These are phyloP conservation scores for Zoysia japonica DNA, from an alignment of 176 grass and related monocot species.

Conservation along the genomic window DNA sequence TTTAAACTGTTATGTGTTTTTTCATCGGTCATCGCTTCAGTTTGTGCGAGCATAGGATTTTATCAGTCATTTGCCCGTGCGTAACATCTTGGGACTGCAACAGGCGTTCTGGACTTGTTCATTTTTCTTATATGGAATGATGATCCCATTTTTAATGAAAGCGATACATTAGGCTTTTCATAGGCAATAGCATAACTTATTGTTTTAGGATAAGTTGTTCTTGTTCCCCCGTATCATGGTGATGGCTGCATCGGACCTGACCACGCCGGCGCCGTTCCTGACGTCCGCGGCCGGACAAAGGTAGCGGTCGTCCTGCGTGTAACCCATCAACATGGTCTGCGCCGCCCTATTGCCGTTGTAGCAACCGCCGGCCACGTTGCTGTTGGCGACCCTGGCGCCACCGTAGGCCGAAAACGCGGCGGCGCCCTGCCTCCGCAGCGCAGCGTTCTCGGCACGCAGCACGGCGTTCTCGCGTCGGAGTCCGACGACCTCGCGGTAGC, in stretches of 20 bases:
- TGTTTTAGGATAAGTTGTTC: background rate
- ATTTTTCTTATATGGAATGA: background rate
- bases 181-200: too few relatives aligned
- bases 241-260: background rate
- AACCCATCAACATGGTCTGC: background rate
- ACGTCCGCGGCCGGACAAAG: background rate
- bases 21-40: background rate
- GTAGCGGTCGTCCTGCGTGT: conserved; percentile 17
- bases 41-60: background rate
- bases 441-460: conserved; percentile 62
- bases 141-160: background rate
- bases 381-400: background rate
- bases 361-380: background rate
- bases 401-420: conserved; percentile 7
- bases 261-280: background rate
- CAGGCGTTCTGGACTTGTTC: background rate
- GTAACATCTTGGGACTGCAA: background rate
- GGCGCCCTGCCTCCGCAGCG: conserved; percentile 45
- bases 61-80: background rate
- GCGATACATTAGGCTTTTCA: background rate
- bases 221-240: conserved; percentile 15
- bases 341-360: conserved; percentile 17
- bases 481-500: conserved; percentile 69
- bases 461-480: conserved; percentile 64
- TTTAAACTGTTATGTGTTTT: background rate